Evolutionary conservation across 352 stramenopile genomes (phyloP).

Genomic region (Elongisporangium senticosum): DNA sequence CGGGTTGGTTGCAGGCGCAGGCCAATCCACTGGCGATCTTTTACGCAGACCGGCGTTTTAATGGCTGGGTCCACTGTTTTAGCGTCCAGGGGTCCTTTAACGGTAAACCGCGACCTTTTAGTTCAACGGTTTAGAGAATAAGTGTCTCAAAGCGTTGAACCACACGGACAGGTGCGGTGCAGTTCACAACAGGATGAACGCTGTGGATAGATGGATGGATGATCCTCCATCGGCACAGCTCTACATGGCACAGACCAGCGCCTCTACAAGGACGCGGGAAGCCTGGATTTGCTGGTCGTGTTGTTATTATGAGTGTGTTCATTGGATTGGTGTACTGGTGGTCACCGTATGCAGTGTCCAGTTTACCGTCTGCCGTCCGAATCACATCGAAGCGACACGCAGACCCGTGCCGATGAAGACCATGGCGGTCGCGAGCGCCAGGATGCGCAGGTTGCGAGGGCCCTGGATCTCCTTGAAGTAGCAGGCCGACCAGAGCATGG

Average conservation of each 20-base stretch:
- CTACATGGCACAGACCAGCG: neutral
- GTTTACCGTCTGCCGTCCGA: neutral
- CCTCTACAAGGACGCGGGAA: neutral
- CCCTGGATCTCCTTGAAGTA: slow-evolving; percentile 85
- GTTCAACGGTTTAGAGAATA: neutral
- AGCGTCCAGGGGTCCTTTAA: neutral
- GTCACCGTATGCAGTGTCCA: neutral
- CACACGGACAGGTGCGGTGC: neutral
- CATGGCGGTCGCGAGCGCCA: slow-evolving; percentile 54
- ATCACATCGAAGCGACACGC: slow-evolving; percentile 49
- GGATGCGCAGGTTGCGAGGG: slow-evolving; percentile 43
- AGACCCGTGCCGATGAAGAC: slow-evolving; percentile 66
- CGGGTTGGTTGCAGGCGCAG: neutral
- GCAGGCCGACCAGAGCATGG: slow-evolving; percentile 77
- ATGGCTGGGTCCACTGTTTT: neutral
- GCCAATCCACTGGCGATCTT: neutral
- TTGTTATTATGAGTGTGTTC: neutral
- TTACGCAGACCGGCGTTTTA: neutral
- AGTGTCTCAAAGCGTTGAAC: neutral
- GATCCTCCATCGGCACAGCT: neutral
- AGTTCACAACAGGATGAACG: neutral
- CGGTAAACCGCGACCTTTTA: neutral
- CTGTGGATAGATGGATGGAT: neutral
- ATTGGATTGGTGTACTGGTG: too few species aligned
- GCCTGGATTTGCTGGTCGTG: neutral